Conservation (phyloP, 148 eudicot genomes). For the Rhododendron williamsianum region DNA sequence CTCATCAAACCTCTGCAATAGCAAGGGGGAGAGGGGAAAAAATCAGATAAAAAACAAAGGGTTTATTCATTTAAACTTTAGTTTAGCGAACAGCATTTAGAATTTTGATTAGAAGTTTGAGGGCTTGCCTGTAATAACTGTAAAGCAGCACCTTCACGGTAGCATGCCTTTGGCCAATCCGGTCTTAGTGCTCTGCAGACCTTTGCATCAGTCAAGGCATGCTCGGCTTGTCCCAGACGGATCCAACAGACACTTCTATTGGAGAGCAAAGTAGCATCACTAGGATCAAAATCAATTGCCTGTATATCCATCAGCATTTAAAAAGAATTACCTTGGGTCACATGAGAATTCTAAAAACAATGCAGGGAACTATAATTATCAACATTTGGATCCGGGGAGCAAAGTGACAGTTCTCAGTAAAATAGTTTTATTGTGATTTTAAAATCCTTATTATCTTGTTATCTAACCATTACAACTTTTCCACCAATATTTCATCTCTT, state of each 20-base stretch:
- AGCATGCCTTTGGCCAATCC: conserved; percentile 86
- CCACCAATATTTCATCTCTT: not conserved
- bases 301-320: conserved; percentile 24
- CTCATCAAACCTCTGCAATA: conserved; percentile 78
- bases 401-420: not conserved
- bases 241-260: conserved; percentile 94
- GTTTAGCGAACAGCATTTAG: not conserved
- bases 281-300: conserved; percentile 90
- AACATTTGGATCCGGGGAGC: not conserved
- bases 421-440: not conserved
- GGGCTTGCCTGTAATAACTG: conserved; percentile 55
- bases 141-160: conserved; percentile 89
- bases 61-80: too few relatives aligned
- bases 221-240: conserved; percentile 77
- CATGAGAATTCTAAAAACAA: not conserved
- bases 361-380: not conserved
- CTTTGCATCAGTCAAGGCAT: conserved; percentile 79
- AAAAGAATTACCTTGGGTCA: not conserved
- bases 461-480: not conserved
- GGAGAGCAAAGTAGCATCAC: conserved; percentile 74
- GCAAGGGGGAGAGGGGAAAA: not conserved
- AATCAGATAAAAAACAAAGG: not conserved
- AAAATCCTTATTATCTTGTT: not conserved
- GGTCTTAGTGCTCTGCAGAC: conserved; percentile 66
- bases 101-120: not conserved